Evolutionary conservation across 305 asterid species (phyloP), one percentile per base, ranked within the genome.

Genomic region (Fraxinus sp.): DNA sequence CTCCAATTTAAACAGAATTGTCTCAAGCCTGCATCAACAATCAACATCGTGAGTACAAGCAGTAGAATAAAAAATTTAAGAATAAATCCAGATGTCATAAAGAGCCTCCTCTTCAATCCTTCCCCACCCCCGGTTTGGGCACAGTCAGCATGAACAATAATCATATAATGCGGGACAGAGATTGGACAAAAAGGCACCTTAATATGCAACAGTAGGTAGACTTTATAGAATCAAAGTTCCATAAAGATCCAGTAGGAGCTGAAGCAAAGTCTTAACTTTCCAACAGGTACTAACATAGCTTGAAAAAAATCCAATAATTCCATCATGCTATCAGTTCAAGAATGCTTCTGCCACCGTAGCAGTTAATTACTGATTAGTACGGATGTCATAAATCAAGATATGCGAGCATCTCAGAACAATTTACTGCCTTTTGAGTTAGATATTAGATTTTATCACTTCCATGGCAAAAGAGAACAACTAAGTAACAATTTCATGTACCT

Each of bases 1-100:
- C 90, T 95, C 99, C 89, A 95, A 86, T 85, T 91, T 96, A 79
- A 90, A 93, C 88, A 96, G 85, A 87, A 96, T 91, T 32, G 88
- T 89, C 91, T 96, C 99, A 62, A 96, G 84, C 86, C 98, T 96
- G 92, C 85, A 91, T 71, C 41, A 86, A 85, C 68, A 75, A 80
- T 52, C 73, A 88, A 78, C 52, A 83, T 86, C 33, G 72, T 80
- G 64, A 80, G 83, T 74, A 73, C 33, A 62, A 74, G 72, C 43
- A 82, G 78, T 14, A 36, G 62, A 77, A 46, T 72, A 30, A 16
- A 52, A 16, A 52, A 52, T 16, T 55, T 28, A 49, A 36, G 76
- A 72, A 41, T 28, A 57, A 70, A 32, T 33, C 11, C 2, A 76
- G 32, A 83, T 43, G 62, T 4, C 62, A 59, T 70, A 32, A 18